Conservation (phyloP, 1,284 basidiomycete genomes). For the Ganoderma sinense region DNA sequence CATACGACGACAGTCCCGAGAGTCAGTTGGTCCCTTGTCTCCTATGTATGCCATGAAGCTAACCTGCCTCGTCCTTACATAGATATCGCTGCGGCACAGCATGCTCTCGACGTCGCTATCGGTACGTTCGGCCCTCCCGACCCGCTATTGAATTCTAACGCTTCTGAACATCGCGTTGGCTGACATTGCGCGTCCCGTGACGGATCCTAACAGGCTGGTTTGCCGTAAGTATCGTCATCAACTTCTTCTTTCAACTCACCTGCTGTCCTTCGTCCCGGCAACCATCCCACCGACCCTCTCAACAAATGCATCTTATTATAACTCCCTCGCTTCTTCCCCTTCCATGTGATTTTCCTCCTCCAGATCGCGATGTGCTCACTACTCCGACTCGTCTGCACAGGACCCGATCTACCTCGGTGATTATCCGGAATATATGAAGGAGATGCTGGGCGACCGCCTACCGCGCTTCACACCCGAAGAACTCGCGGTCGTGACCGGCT, state of each 20-base stretch:
- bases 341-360: neutral
- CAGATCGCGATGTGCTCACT: neutral
- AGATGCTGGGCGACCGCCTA: constrained; percentile 69
- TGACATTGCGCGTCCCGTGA: constrained; percentile 19
- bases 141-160: constrained; percentile 7
- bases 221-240: constrained; percentile 50
- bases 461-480: constrained; percentile 73
- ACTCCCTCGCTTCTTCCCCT: neutral
- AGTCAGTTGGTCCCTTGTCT: constrained; percentile 50
- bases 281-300: neutral
- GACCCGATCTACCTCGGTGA: constrained; percentile 80
- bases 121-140: constrained; percentile 47
- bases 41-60: constrained; percentile 3
- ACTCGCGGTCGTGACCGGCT: constrained; percentile 66
- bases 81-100: constrained; percentile 72
- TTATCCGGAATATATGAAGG: constrained; percentile 70
- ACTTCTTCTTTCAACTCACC: neutral
- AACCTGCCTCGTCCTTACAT: constrained; percentile 14
- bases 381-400: constrained; percentile 40
- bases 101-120: constrained; percentile 70
- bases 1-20: constrained; percentile 69
- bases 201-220: constrained; percentile 57
- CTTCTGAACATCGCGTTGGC: constrained; percentile 6
- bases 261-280: neutral
- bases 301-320: neutral